phyloP scores from a whole-genome alignment of 176 grass and related monocot species.

The Hyparrhenia diplandra region DNA sequence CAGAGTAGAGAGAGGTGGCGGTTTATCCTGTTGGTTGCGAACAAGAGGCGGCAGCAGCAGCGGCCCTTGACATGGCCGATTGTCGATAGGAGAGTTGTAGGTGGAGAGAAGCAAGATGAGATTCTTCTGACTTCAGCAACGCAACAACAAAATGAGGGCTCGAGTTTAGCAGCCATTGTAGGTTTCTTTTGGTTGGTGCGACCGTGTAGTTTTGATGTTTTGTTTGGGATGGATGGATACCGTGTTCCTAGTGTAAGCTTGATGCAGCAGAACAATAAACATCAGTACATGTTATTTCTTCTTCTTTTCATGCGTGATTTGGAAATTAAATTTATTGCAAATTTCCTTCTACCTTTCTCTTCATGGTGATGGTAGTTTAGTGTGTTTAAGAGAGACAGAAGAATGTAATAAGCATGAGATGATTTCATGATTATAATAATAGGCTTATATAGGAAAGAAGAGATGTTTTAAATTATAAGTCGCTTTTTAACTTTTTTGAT shows the following conservation, averaged over 20 bases:
- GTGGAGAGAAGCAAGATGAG: conserved; percentile 43
- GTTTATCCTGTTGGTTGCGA: conserved; percentile 22
- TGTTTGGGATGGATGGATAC: conserved; percentile 44
- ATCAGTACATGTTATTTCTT: conserved; percentile 28
- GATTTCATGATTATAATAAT: background rate
- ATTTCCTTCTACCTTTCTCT: background rate
- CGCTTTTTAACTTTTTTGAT: too few species aligned
- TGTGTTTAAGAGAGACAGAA: background rate
- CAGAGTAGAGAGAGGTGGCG: conserved; percentile 4
- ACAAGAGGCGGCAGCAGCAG: conserved; percentile 35
- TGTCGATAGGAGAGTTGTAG: conserved; percentile 59
- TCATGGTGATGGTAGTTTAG: background rate
- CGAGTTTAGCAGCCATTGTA: conserved; percentile 39
- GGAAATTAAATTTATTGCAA: conserved; percentile 1
- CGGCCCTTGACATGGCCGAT: conserved; percentile 29
- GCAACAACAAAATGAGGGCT: conserved; percentile 22
- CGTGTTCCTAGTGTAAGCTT: conserved; percentile 48
- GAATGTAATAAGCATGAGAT: background rate
- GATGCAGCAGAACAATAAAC: conserved; percentile 46
- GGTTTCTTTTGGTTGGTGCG: conserved; percentile 29
- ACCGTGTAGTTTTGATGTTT: conserved; percentile 49
- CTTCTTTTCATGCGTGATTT: conserved; percentile 26
- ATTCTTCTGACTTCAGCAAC: conserved; percentile 52
- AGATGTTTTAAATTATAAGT: too few species aligned
- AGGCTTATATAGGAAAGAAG: background rate